Conservation (phyloP, 805 yeast species). For the Candida hungchunana region DNA sequence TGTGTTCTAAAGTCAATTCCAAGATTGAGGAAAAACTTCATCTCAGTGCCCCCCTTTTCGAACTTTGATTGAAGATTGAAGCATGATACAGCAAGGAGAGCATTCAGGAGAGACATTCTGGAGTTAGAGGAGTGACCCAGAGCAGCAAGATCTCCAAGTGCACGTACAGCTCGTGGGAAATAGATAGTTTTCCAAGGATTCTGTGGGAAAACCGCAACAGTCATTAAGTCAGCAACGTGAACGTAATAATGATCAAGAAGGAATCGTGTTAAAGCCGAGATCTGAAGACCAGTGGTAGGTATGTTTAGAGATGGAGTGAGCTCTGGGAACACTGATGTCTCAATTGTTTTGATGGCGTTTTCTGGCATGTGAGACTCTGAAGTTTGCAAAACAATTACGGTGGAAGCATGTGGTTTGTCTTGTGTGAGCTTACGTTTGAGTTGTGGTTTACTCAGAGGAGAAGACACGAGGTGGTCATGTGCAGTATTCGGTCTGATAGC, state of each 20-base stretch:
- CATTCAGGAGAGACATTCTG: slow-evolving; percentile 72
- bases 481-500: slow-evolving; percentile 21
- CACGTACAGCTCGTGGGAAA: slow-evolving; percentile 76
- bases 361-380: slow-evolving; percentile 44
- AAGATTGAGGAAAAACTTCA: slow-evolving; percentile 64
- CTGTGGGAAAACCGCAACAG: slow-evolving; percentile 63
- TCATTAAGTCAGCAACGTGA: slow-evolving; percentile 76
- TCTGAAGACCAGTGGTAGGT: slow-evolving; percentile 58
- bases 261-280: slow-evolving; percentile 68
- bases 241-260: slow-evolving; percentile 67
- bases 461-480: no score
- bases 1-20: slow-evolving; percentile 74
- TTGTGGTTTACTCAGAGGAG: no score
- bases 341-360: slow-evolving; percentile 39
- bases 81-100: slow-evolving; percentile 76
- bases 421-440: no score
- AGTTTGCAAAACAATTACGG: slow-evolving; percentile 18
- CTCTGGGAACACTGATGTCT: slow-evolving; percentile 31
- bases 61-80: slow-evolving; percentile 74
- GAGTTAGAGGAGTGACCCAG: slow-evolving; percentile 73
- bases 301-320: slow-evolving; percentile 31
- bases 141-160: slow-evolving; percentile 76
- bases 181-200: slow-evolving; percentile 90
- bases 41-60: slow-evolving; percentile 58
- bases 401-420: not conserved